A percentile compares a stretch with the other conserved stretches of the same genome.
Evolutionary conservation across 495 filamentous ascomycete genomes (phyloP).

Genomic region (Haplographium delicatum): DNA sequence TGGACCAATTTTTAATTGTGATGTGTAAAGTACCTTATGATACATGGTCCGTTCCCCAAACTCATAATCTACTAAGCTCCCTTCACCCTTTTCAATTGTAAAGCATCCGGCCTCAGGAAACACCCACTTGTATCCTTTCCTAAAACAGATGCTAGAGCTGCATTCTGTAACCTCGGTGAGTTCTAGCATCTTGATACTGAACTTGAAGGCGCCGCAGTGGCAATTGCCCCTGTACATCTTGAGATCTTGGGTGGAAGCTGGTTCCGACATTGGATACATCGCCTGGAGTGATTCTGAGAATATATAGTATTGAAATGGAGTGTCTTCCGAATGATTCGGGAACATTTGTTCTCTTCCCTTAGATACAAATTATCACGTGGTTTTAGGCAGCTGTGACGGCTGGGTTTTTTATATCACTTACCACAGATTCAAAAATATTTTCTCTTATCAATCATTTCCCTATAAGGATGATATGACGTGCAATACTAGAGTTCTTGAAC

Average conservation of each 20-base stretch:
- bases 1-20: not conserved
- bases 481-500: too few species aligned
- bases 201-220: slow-evolving; percentile 48
- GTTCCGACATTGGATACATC: not conserved
- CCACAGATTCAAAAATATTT: too few species aligned
- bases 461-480: too few species aligned
- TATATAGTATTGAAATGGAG: too few species aligned
- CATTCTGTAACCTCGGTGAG: slow-evolving; percentile 34
- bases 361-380: too few species aligned
- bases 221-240: slow-evolving; percentile 53
- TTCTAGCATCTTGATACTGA: slow-evolving; percentile 38
- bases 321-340: too few species aligned
- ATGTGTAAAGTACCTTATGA: slow-evolving; percentile 15
- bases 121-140: slow-evolving; percentile 37
- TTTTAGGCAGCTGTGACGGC: too few species aligned
- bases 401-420: too few species aligned
- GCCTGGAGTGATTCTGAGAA: not conserved
- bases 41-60: slow-evolving; percentile 8
- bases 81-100: slow-evolving; percentile 23
- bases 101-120: slow-evolving; percentile 25
- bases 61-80: slow-evolving; percentile 12
- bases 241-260: slow-evolving; percentile 2
- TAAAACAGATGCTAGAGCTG: slow-evolving; percentile 49
- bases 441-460: too few species aligned
- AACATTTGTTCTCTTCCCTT: too few species aligned